A percentile compares a stretch with the other conserved stretches of the same genome.
Evolutionary conservation across 1,284 basidiomycete species (phyloP).

Genomic region (Fomes fomentarius): DNA sequence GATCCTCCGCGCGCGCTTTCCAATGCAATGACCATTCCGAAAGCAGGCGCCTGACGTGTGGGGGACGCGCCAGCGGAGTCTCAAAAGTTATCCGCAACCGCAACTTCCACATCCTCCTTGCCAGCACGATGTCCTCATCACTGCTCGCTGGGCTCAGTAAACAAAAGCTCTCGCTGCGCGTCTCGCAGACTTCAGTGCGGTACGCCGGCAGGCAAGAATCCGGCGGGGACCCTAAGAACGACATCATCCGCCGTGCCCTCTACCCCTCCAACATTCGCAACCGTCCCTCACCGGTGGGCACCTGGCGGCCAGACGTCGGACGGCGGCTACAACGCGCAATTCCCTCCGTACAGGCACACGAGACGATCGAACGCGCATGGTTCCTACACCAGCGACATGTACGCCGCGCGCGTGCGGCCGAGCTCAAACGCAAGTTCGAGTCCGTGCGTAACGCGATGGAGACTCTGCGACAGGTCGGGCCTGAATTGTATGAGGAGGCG

Average conservation of each 20-base stretch:
- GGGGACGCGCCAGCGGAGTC: conserved; percentile 5
- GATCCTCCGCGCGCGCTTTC: not conserved
- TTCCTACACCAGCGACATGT: conserved; percentile 78
- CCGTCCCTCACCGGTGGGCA: conserved; percentile 74
- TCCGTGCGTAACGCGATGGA: conserved; percentile 84
- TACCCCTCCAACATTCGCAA: conserved; percentile 79
- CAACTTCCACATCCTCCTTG: conserved; percentile 1
- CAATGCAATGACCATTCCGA: not conserved
- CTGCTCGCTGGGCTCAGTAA: conserved; percentile 28
- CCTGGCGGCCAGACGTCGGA: conserved; percentile 78
- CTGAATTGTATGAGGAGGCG: conserved; percentile 72
- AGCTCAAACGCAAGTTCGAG: conserved; percentile 73
- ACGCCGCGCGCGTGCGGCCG: conserved; percentile 68
- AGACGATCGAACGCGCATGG: conserved; percentile 94
- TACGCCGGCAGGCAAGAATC: conserved; percentile 33
- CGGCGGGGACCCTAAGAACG: conserved; percentile 61
- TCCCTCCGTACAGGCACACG: conserved; percentile 86
- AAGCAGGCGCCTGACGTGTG: not conserved
- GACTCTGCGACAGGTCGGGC: conserved; percentile 70
- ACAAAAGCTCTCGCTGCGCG: conserved; percentile 33
- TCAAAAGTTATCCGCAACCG: conserved; percentile 9
- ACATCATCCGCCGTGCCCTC: conserved; percentile 75
- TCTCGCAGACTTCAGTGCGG: conserved; percentile 41
- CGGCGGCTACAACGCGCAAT: conserved; percentile 75
- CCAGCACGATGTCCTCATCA: conserved; percentile 26